These are phyloP conservation scores for Crithidia fasciculata DNA, from an alignment of 208 protist species.

Conservation along the genomic window DNA sequence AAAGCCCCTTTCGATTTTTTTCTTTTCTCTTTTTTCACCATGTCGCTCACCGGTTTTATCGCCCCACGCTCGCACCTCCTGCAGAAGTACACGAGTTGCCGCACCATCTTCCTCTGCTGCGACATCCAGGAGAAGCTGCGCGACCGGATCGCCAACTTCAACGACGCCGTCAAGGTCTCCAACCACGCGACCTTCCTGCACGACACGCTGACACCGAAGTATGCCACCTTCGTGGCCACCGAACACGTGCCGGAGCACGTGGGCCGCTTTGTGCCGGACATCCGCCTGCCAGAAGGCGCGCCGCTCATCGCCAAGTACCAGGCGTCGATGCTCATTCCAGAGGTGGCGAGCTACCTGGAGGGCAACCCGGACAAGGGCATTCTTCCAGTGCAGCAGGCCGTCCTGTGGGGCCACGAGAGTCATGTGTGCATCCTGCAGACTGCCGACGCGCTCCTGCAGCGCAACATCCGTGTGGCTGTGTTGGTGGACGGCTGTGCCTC, in stretches of 20 bases:
- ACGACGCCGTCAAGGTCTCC: conserved; percentile 62
- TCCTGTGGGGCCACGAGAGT: conserved; percentile 80
- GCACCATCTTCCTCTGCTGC: conserved; percentile 64
- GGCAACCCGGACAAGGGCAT: conserved; percentile 25
- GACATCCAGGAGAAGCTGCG: conserved; percentile 65
- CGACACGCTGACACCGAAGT: conserved; percentile 31
- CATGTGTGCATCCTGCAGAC: conserved; percentile 89
- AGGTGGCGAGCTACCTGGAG: conserved; percentile 43
- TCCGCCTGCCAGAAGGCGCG: conserved; percentile 47
- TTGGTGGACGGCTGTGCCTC: conserved; percentile 71
- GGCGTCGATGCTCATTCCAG: conserved; percentile 60
- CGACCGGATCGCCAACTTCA: conserved; percentile 56
- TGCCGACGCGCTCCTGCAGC: conserved; percentile 63
- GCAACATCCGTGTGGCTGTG: conserved; percentile 64
- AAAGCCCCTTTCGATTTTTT: not conserved
- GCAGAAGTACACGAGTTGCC: conserved; percentile 33
- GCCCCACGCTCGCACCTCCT: conserved; percentile 25
- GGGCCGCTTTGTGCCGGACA: conserved; percentile 51
- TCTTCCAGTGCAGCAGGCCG: conserved; percentile 50
- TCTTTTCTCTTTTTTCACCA: conserved; percentile 11
- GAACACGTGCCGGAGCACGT: conserved; percentile 78
- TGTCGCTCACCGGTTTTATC: conserved; percentile 5
- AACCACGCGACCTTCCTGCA: conserved; percentile 62
- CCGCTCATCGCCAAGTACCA: conserved; percentile 45
- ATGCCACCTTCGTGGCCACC: conserved; percentile 70